Evolutionary conservation across 1,139 yeast genomes (phyloP), one percentile per base, ranked within the genome.

Genomic region (Taphrina sp.): DNA sequence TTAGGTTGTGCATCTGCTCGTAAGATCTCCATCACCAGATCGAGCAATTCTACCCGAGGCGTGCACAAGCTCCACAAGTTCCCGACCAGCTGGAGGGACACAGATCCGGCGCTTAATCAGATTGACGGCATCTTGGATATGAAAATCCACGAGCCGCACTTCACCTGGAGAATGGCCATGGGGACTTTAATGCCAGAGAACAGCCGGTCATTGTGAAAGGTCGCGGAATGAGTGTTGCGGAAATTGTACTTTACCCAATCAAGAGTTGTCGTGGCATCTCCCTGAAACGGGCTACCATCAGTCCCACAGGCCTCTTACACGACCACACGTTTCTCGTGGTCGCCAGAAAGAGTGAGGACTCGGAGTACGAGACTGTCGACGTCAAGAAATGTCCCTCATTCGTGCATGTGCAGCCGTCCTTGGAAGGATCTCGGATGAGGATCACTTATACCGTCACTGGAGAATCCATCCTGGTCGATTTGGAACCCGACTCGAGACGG

Each of bases 381-480:
- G 10, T 43, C 35, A 43, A 43, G 38, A 19, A 31, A 22, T 43
- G 47, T 33, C 47, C 47, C 3, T 4, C 38, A 12, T 17, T 43
- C n/a, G 28, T 43, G 16, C 47, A 43, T 33, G 37, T 43, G 3
- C 47, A 43, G 22, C 47, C 47, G 20, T 17, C 47, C 3, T 29
- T 43, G 5, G 28, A 19, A 10, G 20, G 34, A 3, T 43, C 47
- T 29, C 16, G 28, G 12, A 20, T 43, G 28, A 36, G 47, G 5
- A 29, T 43, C 29, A 31, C 47, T 7, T 33, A 43, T 33, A 19
- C 22, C 3, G 26, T 38, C 4, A 31, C 28, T n/a, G 38, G 38
- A 5, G 7, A 10, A 12, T 43, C 10, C 28, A 31, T 43, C 7
- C 20, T 14, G 10, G 47, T 43, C 5, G 47, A 43, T 23, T 28